Conservation (phyloP, 176 grass and related monocot genomes). For the Puya raimondii region DNA sequence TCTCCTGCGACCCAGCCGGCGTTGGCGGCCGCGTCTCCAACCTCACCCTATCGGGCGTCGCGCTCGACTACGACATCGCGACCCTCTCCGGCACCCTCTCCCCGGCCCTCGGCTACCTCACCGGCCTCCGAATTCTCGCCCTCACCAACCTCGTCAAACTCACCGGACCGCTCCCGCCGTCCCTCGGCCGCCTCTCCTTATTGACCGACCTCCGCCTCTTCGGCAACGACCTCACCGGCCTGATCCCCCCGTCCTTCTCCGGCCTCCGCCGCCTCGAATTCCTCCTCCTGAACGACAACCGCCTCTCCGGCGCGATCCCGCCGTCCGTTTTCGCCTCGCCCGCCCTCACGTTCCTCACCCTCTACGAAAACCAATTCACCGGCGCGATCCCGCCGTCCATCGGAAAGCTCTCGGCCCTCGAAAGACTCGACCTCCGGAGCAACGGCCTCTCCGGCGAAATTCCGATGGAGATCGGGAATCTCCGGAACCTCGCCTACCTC, state of each 20-base stretch:
- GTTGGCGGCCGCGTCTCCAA: constrained; percentile 25
- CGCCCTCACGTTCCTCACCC: neutral
- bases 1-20: constrained; percentile 17
- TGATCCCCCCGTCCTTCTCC: constrained; percentile 27
- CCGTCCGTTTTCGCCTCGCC: constrained; percentile 23
- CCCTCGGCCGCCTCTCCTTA: constrained; percentile 27
- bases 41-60: constrained; percentile 20
- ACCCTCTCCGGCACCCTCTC: constrained; percentile 26
- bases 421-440: constrained; percentile 23
- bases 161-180: constrained; percentile 21
- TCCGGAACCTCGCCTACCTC: constrained; percentile 28
- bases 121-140: constrained; percentile 25
- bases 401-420: constrained; percentile 11
- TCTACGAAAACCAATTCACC: constrained; percentile 30
- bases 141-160: constrained; percentile 33
- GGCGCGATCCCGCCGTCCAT: constrained; percentile 28
- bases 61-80: constrained; percentile 9
- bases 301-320: constrained; percentile 30
- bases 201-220: constrained; percentile 28
- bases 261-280: constrained; percentile 18
- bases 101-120: constrained; percentile 26
- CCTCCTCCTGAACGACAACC: constrained; percentile 33
- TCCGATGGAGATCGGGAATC: constrained; percentile 26
- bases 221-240: constrained; percentile 27
- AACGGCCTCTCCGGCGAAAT: constrained; percentile 31